Conservation (phyloP, 2,329 filamentous ascomycete genomes). For the Thelonectria discophora region DNA sequence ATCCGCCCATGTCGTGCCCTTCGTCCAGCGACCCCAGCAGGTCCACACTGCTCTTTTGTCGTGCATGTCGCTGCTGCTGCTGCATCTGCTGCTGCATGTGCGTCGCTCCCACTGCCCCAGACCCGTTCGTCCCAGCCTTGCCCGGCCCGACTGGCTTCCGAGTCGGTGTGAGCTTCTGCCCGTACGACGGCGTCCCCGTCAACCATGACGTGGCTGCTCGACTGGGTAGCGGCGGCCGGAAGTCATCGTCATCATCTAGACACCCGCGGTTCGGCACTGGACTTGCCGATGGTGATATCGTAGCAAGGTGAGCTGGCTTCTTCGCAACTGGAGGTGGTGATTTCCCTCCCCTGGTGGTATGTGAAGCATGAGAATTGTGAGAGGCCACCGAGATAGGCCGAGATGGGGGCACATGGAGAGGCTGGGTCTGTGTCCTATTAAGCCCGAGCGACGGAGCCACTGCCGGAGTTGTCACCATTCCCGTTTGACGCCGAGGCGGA, state of each 20-base stretch:
- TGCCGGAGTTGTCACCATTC: constrained; percentile 28
- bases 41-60: constrained; percentile 44
- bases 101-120: constrained; percentile 32
- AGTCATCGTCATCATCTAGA: constrained; percentile 36
- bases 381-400: constrained; percentile 50
- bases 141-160: constrained; percentile 42
- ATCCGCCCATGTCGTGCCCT: constrained; percentile 59
- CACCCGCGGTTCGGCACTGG: constrained; percentile 31
- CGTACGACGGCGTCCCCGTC: constrained; percentile 25
- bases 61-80: constrained; percentile 37
- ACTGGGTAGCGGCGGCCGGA: constrained; percentile 38
- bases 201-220: constrained; percentile 34
- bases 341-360: constrained; percentile 48
- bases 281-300: constrained; percentile 40
- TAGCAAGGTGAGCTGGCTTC: constrained; percentile 67
- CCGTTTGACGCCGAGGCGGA: constrained; percentile 54
- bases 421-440: constrained; percentile 40
- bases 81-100: neutral
- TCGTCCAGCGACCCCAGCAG: constrained; percentile 61
- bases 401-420: constrained; percentile 38
- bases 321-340: constrained; percentile 66
- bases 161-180: constrained; percentile 19
- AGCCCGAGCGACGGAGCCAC: constrained; percentile 30
- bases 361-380: constrained; percentile 45
- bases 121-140: constrained; percentile 35